phyloP scores from a whole-genome alignment of 2,329 filamentous ascomycete species.

The Helotiales sp. region DNA sequence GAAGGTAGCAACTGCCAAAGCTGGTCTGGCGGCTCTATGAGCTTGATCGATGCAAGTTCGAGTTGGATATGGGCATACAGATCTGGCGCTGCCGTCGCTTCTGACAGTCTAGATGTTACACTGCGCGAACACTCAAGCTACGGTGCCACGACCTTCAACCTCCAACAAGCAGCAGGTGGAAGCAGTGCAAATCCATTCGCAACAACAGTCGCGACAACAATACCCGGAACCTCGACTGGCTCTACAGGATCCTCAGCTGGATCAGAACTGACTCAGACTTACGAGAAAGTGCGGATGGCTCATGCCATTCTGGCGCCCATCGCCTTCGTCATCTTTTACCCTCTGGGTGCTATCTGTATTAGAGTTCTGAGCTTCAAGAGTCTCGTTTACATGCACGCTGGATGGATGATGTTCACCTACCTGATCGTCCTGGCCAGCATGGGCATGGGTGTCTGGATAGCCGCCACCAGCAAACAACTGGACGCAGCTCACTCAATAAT shows the following conservation, averaged over 20 bases:
- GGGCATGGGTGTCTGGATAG: slow-evolving; percentile 58
- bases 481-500: slow-evolving; percentile 55
- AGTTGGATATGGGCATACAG: slow-evolving; percentile 57
- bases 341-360: slow-evolving; percentile 65
- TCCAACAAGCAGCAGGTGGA: slow-evolving; percentile 56
- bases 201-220: slow-evolving; percentile 10
- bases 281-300: slow-evolving; percentile 36
- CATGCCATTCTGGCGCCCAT: slow-evolving; percentile 65
- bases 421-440: slow-evolving; percentile 64
- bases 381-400: slow-evolving; percentile 55
- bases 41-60: slow-evolving; percentile 50
- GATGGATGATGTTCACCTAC: slow-evolving; percentile 60
- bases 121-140: slow-evolving; percentile 52
- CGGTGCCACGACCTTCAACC: slow-evolving; percentile 52
- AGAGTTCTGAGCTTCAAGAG: slow-evolving; percentile 57
- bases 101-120: slow-evolving; percentile 48
- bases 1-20: slow-evolving; percentile 55
- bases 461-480: slow-evolving; percentile 18
- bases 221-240: slow-evolving; percentile 8
- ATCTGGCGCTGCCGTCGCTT: slow-evolving; percentile 52
- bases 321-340: slow-evolving; percentile 63
- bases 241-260: slow-evolving; percentile 1
- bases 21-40: slow-evolving; percentile 58
- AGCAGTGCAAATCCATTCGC: slow-evolving; percentile 40
- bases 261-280: neutral